Evolutionary conservation across 768 basidiomycete genomes (phyloP).

Genomic region (Saitozyma podzolica): DNA sequence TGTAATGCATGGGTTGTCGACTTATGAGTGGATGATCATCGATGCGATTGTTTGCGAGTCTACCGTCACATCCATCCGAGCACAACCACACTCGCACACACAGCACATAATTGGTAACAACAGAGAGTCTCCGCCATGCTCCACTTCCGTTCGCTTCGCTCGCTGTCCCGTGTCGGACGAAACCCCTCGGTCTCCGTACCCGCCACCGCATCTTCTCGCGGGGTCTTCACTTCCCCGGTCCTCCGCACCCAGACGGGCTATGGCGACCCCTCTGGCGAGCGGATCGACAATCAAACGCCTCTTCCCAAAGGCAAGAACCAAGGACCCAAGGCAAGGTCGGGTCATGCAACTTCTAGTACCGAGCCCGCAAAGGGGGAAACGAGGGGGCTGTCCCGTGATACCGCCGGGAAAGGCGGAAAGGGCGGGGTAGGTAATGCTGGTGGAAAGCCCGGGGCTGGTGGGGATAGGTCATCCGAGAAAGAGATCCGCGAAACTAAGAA

Average conservation of each 20-base stretch:
- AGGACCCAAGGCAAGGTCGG: not conserved
- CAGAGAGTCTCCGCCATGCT: too few species aligned
- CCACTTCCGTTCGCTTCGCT: too few species aligned
- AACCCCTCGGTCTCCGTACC: too few species aligned
- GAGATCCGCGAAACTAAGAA: slow-evolving; percentile 48
- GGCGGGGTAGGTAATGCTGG: slow-evolving; percentile 29
- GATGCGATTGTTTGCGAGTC: too few species aligned
- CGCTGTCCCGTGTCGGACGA: too few species aligned
- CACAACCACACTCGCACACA: too few species aligned
- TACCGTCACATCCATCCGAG: too few species aligned
- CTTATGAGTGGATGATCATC: too few species aligned
- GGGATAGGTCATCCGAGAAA: slow-evolving; percentile 16
- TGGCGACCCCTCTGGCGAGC: slow-evolving; percentile 44
- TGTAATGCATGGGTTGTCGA: too few species aligned
- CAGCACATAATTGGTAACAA: too few species aligned
- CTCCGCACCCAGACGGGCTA: slow-evolving; percentile 32
- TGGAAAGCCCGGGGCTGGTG: slow-evolving; percentile 19
- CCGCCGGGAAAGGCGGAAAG: slow-evolving; percentile 33
- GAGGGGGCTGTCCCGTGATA: slow-evolving; percentile 21
- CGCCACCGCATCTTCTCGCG: too few species aligned
- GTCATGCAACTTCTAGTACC: not conserved
- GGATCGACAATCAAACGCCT: slow-evolving; percentile 35
- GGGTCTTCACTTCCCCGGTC: too few species aligned
- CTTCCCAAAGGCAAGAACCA: not conserved
- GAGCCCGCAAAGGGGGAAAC: not conserved